Evolutionary conservation across 2,329 filamentous ascomycete genomes (phyloP).

Genomic region (Colletotrichum sp.): DNA sequence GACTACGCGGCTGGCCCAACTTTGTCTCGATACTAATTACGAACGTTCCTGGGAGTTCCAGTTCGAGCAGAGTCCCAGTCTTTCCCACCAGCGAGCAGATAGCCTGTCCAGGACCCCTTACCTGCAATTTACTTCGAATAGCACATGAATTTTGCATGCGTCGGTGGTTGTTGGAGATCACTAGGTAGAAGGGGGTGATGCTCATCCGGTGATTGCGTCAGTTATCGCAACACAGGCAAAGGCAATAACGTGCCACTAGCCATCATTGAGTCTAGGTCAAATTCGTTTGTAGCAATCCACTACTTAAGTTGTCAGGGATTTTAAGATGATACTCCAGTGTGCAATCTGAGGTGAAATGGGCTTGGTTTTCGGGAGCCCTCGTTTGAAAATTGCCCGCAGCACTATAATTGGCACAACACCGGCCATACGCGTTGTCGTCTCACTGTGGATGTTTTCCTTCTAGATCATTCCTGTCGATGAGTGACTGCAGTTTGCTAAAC

Average conservation of each 20-base stretch:
- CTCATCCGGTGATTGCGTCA: constrained; percentile 11
- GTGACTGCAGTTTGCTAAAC: background rate
- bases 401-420: background rate
- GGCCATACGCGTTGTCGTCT: background rate
- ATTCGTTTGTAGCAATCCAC: background rate
- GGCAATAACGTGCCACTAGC: background rate
- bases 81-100: background rate
- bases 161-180: constrained; percentile 29
- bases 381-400: background rate
- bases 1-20: background rate
- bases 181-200: constrained; percentile 21
- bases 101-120: background rate
- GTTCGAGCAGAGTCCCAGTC: background rate
- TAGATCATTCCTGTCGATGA: background rate
- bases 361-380: background rate
- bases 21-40: background rate
- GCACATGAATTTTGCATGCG: constrained; percentile 41
- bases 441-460: background rate
- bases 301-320: background rate
- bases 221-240: background rate
- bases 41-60: background rate
- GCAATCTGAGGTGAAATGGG: background rate
- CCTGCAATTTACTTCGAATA: constrained; percentile 21
- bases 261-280: background rate
- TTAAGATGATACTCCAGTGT: background rate